phyloP scores from a whole-genome alignment of 1,284 basidiomycete genomes.

The Melampsora americana region DNA sequence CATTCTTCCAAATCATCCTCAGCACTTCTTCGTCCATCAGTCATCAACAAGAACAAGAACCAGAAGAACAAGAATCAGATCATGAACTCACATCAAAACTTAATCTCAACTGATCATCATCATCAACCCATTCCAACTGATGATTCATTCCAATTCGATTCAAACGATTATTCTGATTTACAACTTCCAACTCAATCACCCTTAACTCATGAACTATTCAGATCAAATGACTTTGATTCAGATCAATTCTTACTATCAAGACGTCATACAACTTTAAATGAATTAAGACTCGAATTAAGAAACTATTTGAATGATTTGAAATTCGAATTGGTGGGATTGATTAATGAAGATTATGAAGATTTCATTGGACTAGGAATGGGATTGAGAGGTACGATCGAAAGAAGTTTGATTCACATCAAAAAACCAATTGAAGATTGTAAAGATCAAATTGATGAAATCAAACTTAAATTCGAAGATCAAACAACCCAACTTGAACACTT shows the following conservation, averaged over 20 bases:
- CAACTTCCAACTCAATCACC: slow-evolving; percentile 21
- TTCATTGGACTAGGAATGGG: slow-evolving; percentile 93
- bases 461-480: slow-evolving; percentile 12
- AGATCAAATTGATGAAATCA: slow-evolving; percentile 8
- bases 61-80: neutral
- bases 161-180: neutral
- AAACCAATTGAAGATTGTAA: no score
- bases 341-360: slow-evolving; percentile 96
- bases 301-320: slow-evolving; percentile 78
- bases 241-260: no score
- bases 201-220: slow-evolving; percentile 35
- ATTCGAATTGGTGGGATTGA: slow-evolving; percentile 86
- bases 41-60: no score
- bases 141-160: slow-evolving; percentile 3
- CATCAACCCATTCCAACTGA: neutral
- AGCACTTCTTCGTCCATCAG: no score
- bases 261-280: slow-evolving; percentile 77
- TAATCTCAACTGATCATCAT: neutral
- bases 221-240: slow-evolving; percentile 63
- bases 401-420: slow-evolving; percentile 37
- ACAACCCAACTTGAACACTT: slow-evolving; percentile 10
- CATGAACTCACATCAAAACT: neutral
- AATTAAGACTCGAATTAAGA: slow-evolving; percentile 78
- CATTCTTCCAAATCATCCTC: no score
- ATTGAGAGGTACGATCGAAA: slow-evolving; percentile 63